A percentile compares a stretch with the other conserved stretches of the same genome.
phyloP scores from a whole-genome alignment of 148 eudicot genomes.

The Amaranthus palmeri region DNA sequence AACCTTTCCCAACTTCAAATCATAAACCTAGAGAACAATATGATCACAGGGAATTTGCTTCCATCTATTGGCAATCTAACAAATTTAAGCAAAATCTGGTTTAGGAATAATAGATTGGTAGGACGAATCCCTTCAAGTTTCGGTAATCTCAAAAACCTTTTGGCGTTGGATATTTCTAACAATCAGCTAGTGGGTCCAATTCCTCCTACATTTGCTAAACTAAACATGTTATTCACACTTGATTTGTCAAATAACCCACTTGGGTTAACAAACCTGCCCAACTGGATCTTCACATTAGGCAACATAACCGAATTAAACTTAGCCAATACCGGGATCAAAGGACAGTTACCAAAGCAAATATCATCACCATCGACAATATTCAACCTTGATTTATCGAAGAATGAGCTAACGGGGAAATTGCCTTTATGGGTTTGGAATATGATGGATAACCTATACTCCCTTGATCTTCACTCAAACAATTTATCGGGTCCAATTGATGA shows the following conservation, averaged over 20 bases:
- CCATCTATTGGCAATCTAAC: conserved; percentile 43
- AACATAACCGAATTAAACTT: conserved; percentile 32
- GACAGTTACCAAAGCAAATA: conserved; percentile 42
- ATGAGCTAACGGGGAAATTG: conserved; percentile 50
- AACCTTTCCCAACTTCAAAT: conserved; percentile 32
- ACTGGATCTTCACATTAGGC: conserved; percentile 29
- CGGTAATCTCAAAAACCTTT: conserved; percentile 38
- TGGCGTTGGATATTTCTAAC: conserved; percentile 44
- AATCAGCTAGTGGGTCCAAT: conserved; percentile 45
- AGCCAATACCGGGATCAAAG: conserved; percentile 54
- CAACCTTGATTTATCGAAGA: conserved; percentile 58
- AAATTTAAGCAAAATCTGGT: conserved; percentile 30
- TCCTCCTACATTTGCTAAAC: conserved; percentile 40
- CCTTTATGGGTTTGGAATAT: conserved; percentile 74
- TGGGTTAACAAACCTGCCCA: conserved; percentile 35
- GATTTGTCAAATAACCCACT: conserved; percentile 66
- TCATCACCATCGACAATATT: conserved; percentile 35
- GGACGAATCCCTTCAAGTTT: conserved; percentile 65
- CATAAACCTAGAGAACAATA: conserved; percentile 46
- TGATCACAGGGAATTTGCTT: conserved; percentile 48
- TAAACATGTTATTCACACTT: conserved; percentile 33
- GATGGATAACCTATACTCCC: conserved; percentile 48
- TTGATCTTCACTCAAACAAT: conserved; percentile 65
- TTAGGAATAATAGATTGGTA: conserved; percentile 42
- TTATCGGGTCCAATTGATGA: conserved; percentile 48